Evolutionary conservation across 306 rosid species (phyloP).

Genomic region (Carpinus viminea): DNA sequence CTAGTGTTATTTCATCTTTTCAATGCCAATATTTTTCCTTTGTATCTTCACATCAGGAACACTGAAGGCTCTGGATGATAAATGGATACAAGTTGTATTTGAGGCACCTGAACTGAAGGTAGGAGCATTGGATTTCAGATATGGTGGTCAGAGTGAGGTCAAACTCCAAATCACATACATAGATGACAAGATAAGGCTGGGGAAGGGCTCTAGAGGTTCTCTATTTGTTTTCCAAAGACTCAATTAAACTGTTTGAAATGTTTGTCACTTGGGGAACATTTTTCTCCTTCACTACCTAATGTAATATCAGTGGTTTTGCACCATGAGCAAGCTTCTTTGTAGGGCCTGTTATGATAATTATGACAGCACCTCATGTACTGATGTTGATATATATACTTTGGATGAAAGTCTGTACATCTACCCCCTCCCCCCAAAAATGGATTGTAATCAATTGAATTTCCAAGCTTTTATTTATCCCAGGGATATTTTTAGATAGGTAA

Average conservation of each 20-base stretch:
- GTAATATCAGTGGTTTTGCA: not conserved
- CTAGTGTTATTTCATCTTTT: not conserved
- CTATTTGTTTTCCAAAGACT: slow-evolving; percentile 76
- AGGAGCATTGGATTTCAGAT: slow-evolving; percentile 56
- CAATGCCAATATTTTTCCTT: not conserved
- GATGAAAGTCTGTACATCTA: too few relatives aligned
- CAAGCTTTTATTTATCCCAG: too few relatives aligned
- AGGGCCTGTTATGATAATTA: not conserved
- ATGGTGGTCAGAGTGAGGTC: slow-evolving; percentile 89
- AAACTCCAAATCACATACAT: slow-evolving; percentile 77
- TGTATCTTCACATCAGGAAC: slow-evolving; percentile 51
- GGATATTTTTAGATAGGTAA: too few relatives aligned
- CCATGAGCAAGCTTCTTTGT: not conserved
- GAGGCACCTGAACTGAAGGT: slow-evolving; percentile 77
- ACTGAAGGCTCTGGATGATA: slow-evolving; percentile 58
- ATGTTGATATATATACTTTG: too few relatives aligned
- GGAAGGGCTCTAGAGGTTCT: slow-evolving; percentile 87
- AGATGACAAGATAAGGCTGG: slow-evolving; percentile 83
- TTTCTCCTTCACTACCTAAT: not conserved
- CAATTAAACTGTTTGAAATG: slow-evolving; percentile 2
- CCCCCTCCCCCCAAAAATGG: too few relatives aligned
- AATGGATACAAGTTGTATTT: slow-evolving; percentile 90
- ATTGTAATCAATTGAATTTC: too few relatives aligned
- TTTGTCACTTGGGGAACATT: not conserved
- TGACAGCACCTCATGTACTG: too few relatives aligned